Evolutionary conservation across 2,329 filamentous ascomycete species (phyloP), one percentile per base, ranked within the genome.

Genomic region (Paecilomyces niveus): DNA sequence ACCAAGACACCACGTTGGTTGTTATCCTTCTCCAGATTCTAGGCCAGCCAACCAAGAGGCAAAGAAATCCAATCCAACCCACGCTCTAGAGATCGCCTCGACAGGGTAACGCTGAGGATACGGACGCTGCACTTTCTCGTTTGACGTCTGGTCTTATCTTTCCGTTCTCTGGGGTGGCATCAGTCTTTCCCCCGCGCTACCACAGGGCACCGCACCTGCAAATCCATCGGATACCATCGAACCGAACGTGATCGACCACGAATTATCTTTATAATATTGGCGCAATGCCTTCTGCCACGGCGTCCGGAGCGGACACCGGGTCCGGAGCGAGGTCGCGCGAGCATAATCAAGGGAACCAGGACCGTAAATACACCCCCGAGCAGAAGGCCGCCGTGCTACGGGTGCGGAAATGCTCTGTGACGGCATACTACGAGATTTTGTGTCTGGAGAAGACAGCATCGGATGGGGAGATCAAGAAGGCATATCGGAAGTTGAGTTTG

Each of bases 391-490:
- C 93, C 26, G 94, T 99, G 32, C 79, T 96, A 67, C 86, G 94
- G 64, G 94, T 99, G 72, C 87, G 90, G 64, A 85, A 83, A 78
- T 99, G 94, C 78, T 81, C 83, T 45, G 79, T 89, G 22, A 97
- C 92, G 3, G 90, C 90, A 18, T 99, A 95, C 76, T 99, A 99
- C 79, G 94, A 97, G 73, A 97, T 99, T 66, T 79, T 99, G 32
- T 87, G 86, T 22, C 77, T 97, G 54, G 83, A 88, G 66, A 80
- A 81, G 62, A 86, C 88, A 62, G 76, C 79, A 54, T 85, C 85
- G 54, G 93, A 97, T 66, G 76, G 81, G 62, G 93, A 97, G 69
- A 92, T 99, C 72, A 99, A 97, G 76, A 97, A 97, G 80, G 93
- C 94, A 6, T 99, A 99, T 78, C 85, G 93, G 70, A 97, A 96